Percentiles rank a stretch among this genome's conserved stretches.
These are phyloP conservation scores for Leccinum disarticulatum DNA, from an alignment of 768 basidiomycete species.

Conservation along the genomic window DNA sequence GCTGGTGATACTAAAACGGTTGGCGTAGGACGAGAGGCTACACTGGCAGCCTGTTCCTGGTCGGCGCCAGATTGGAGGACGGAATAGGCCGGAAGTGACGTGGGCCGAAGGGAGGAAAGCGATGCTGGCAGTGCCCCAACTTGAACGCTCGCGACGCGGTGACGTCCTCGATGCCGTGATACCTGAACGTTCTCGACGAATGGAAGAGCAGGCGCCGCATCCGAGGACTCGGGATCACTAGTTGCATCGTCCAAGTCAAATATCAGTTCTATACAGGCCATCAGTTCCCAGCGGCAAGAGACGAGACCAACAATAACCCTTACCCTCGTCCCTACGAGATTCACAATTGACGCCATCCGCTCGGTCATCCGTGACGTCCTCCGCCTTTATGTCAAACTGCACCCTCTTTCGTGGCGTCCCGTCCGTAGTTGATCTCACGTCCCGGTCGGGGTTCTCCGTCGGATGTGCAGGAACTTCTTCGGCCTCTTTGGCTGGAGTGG, in stretches of 20 bases:
- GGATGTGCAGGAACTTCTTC: conserved; percentile 13
- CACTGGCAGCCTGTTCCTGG: neutral
- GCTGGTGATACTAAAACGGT: conserved; percentile 4
- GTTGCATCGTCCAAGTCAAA: conserved; percentile 67
- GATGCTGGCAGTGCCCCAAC: conserved; percentile 51
- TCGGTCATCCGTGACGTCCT: conserved; percentile 46
- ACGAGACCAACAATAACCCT: conserved; percentile 15
- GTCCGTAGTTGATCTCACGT: conserved; percentile 30
- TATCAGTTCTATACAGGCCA: conserved; percentile 51
- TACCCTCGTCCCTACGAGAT: conserved; percentile 46
- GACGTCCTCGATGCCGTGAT: conserved; percentile 26
- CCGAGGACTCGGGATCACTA: conserved; percentile 32
- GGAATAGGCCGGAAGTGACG: conserved; percentile 70
- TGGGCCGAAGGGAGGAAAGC: conserved; percentile 59
- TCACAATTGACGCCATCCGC: conserved; percentile 36
- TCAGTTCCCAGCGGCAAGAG: conserved; percentile 4
- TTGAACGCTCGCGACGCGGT: conserved; percentile 28
- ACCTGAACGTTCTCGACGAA: conserved; percentile 30
- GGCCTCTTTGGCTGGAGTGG: conserved; percentile 9
- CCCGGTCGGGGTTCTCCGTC: conserved; percentile 19
- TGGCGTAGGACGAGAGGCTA: neutral
- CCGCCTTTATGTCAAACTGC: conserved; percentile 69
- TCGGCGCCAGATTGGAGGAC: conserved; percentile 38
- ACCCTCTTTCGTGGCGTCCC: conserved; percentile 56
- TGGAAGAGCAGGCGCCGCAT: conserved; percentile 38